phyloP scores from a whole-genome alignment of 2,329 filamentous ascomycete species.

The Magnaporthiopsis poae region DNA sequence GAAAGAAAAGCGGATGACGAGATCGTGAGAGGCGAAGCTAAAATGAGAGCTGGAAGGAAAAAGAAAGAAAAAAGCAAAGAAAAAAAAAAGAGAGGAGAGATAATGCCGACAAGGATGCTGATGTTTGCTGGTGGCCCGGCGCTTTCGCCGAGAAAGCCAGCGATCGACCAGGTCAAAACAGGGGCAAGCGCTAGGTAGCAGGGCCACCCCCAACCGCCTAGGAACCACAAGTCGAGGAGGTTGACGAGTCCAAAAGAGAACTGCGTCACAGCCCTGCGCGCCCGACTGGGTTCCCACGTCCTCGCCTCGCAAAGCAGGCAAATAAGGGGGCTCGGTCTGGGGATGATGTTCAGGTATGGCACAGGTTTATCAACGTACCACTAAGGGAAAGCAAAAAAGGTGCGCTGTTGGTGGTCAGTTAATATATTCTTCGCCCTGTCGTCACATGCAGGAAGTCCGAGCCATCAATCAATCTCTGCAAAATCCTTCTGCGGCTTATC shows the following conservation, averaged over 20 bases:
- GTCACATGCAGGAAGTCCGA: too few species aligned
- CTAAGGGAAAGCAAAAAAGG: not conserved
- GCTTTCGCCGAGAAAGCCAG: not conserved
- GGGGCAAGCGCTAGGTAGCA: not conserved
- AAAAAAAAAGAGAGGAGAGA: not conserved
- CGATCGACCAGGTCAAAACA: not conserved
- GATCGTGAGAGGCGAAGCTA: too few species aligned
- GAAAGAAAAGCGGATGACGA: too few species aligned
- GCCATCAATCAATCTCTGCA: too few species aligned
- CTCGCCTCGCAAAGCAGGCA: not conserved
- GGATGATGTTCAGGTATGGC: not conserved
- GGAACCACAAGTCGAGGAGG: too few species aligned
- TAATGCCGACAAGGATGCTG: not conserved
- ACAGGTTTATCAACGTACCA: too few species aligned
- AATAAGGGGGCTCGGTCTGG: not conserved
- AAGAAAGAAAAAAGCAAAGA: too few species aligned
- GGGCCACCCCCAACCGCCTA: not conserved
- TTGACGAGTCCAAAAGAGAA: not conserved
- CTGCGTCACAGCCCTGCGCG: not conserved
- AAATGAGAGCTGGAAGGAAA: too few species aligned
- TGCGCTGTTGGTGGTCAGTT: too few species aligned
- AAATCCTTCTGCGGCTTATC: too few species aligned
- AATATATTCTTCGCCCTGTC: too few species aligned
- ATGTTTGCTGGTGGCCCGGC: not conserved
- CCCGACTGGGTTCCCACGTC: not conserved